Conservation (phyloP, 1,284 basidiomycete genomes). For the Puccinia coronata region DNA sequence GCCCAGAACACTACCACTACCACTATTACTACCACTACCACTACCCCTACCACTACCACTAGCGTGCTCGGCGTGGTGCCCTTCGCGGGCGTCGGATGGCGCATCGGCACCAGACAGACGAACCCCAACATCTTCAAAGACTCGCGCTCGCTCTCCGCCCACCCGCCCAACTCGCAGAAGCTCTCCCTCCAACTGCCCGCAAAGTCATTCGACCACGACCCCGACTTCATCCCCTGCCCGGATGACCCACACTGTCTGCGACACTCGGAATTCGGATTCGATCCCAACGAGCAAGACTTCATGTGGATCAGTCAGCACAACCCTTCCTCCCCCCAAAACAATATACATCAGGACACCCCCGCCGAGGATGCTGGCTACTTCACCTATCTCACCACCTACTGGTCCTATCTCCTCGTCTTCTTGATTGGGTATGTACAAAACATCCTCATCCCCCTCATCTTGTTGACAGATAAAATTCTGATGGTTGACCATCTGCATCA, state of each 20-base stretch:
- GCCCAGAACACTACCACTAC: too few species aligned
- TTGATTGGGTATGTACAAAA: slow-evolving; percentile 47
- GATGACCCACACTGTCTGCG: slow-evolving; percentile 55
- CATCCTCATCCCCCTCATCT: slow-evolving; percentile 50
- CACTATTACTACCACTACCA: too few species aligned
- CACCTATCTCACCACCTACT: slow-evolving; percentile 56
- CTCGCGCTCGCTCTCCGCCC: not conserved
- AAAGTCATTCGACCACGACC: slow-evolving; percentile 3
- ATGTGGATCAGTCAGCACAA: slow-evolving; percentile 21
- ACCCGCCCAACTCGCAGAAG: not conserved
- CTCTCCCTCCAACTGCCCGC: not conserved
- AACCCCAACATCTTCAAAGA: slow-evolving; percentile 16
- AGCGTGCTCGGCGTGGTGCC: too few species aligned
- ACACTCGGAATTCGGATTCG: slow-evolving; percentile 60
- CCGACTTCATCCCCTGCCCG: slow-evolving; percentile 29
- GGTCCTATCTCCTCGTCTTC: slow-evolving; percentile 53
- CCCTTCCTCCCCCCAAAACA: not conserved
- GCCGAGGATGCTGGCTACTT: slow-evolving; percentile 51
- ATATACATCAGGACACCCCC: not conserved
- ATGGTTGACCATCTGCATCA: slow-evolving; percentile 69
- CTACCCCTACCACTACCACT: too few species aligned
- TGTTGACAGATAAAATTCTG: slow-evolving; percentile 77
- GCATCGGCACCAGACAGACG: slow-evolving; percentile 8
- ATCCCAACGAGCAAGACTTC: slow-evolving; percentile 19
- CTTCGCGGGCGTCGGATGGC: slow-evolving; percentile 26